Base-by-base conservation (phyloP, 1,139 yeast species). In the Yamadazyma sp. region DNA sequence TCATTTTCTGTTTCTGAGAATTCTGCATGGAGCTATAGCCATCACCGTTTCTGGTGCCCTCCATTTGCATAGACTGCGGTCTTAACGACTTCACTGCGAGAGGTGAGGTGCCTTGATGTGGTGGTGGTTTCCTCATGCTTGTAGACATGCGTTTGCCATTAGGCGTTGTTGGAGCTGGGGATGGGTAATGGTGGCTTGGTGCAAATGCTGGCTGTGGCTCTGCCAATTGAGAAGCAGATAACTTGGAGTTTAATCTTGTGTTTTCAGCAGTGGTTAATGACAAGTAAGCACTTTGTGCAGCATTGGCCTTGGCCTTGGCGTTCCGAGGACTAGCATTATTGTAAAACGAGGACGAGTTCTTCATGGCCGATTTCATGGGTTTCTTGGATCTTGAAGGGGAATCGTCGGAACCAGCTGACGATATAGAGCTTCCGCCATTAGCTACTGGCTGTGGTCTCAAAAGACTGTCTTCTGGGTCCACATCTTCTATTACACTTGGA, bases 251-350 rank as follows among this genome's bases (percentile, higher is more conserved):
- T 41, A 82, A 53, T 43, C 89, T 70, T 0, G 94, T 84, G 56
- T 84, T 84, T 53, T 84, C 89, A 1, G 90, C 89, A 0, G 94
- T 84, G 1, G 89, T 74, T 39, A 82, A 61, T 0, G 87, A 80
- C 34, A 82, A 57, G 49, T 83, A 82, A 0, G 85, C 89, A 45
- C 74, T 76, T 34, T 67, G 74, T 0, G 85, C 84, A 3, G 83
- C 74, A 27, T 44, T 39, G 13, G 24, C 29, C 22, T 44, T 39
- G 13, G 24, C 29, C 22, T 52, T 38, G 21, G 36, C 31, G 17
- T 42, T 38, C 9, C 38, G 43, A 15, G 46, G 30, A 9, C 38
- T 44, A 13, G 47, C 29, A 10, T n/a, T 15, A 13, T 25, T 32
- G 43, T 56, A 49, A 45, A 56, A 51, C 12, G 69, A 60, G 15